These are phyloP conservation scores for Phytophthora pinifolia DNA, from an alignment of 352 stramenopile species.

Conservation along the genomic window DNA sequence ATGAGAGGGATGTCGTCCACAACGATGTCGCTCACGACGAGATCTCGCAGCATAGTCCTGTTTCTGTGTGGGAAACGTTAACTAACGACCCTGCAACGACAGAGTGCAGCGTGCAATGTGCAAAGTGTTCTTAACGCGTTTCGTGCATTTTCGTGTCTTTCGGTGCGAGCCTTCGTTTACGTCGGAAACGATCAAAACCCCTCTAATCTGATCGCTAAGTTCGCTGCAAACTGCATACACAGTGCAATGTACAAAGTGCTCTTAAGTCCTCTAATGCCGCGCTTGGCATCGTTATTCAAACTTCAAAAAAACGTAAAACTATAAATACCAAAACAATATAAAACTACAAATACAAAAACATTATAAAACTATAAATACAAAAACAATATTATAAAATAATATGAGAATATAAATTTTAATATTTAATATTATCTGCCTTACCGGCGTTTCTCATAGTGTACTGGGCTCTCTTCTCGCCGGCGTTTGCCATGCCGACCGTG, in stretches of 20 bases:
- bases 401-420: no score
- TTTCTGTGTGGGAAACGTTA: no score
- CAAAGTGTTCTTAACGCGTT: not conserved
- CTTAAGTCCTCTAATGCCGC: no score
- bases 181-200: no score
- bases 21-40: not conserved
- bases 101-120: conserved; percentile 1
- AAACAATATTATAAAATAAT: no score
- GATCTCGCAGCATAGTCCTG: not conserved
- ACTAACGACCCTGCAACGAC: not conserved
- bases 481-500: conserved; percentile 5
- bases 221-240: not conserved
- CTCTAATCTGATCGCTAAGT: not conserved
- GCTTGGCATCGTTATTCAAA: no score
- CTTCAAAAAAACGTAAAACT: no score
- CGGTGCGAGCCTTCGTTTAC: no score
- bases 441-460: conserved; percentile 1
- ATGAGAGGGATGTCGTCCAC: not conserved
- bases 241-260: not conserved
- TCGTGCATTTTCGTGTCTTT: not conserved
- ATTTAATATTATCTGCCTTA: no score
- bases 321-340: no score
- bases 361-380: no score
- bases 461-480: conserved; percentile 3
- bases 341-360: no score